Base-by-base conservation (phyloP, 352 stramenopile species). In the Globisporangium viniferum region DNA sequence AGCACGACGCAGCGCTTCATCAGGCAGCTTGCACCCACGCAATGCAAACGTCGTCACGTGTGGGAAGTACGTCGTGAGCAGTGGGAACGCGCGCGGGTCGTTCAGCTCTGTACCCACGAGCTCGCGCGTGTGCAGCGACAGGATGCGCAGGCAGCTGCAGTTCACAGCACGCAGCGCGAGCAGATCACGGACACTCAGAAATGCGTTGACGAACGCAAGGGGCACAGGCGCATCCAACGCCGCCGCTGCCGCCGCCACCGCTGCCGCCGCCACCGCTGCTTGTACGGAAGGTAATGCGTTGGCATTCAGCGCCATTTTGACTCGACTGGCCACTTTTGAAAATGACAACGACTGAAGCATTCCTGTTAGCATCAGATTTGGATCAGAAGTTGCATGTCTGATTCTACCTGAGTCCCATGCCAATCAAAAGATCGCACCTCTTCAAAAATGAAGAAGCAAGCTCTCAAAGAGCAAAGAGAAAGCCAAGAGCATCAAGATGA, bases 1-100 rank as follows among this genome's bases (percentile, higher is more conserved):
- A 15, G 31, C 64, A 1, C 12, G 20, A 10, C 4, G n/a, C 8
- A 65, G 29, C 5, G 20, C 24, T n/a, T 36, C 36, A 29, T 27
- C 46, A 5, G n/a, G n/a, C 14, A 71, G 3, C 31, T 56, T 60
- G 39, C 66, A 66, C 4, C 14, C 58, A 8, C 4, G 66, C n/a
- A 71, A 22, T 10, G 41, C 8, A 6, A 71, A 64, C 27, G 24
- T 57, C 15, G 18, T 22, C 18, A 71, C 58, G 51, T 27, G 58
- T 6, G 58, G 66, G 66, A 71, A 71, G 27, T 59, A 71, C 27
- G n/a, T 22, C 18, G 66, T 41, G 33, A 62, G 58, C 29, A 71
- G 15, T 33, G 35, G 10, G 33, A 71, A 57, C 9, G 54, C 66
- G 24, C 57, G 51, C 8, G 31, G 14, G 20, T 65, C 41, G 9